Conservation (phyloP, 768 basidiomycete species). For the Termitomyces sp. region DNA sequence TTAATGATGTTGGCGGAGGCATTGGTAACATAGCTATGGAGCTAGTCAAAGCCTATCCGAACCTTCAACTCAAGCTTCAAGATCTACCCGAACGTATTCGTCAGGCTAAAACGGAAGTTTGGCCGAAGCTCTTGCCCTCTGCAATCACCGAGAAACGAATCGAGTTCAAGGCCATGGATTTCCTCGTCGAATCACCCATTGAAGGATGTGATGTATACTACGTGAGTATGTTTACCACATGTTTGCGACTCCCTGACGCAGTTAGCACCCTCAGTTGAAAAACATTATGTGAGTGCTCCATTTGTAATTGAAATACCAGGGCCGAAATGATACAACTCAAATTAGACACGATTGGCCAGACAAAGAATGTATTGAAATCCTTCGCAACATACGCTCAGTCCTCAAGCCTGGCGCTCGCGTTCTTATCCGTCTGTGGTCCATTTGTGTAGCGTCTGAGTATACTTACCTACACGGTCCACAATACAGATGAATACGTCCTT, state of each 20-base stretch:
- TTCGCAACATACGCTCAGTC: not conserved
- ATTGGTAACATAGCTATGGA: not conserved
- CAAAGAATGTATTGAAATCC: not conserved
- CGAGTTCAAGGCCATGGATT: not conserved
- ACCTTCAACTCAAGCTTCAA: not conserved
- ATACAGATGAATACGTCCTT: not conserved
- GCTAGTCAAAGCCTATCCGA: not conserved
- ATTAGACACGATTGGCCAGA: not conserved
- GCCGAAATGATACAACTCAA: not conserved
- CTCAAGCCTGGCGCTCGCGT: not conserved
- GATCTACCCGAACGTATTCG: not conserved
- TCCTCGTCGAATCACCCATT: not conserved
- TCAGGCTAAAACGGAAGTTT: not conserved
- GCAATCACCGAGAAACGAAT: not conserved
- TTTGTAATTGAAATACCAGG: no score
- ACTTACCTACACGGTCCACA: no score
- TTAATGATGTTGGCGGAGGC: not conserved
- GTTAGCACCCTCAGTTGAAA: not conserved
- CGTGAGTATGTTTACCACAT: not conserved
- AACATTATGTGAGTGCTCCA: not conserved
- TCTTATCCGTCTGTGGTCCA: not conserved
- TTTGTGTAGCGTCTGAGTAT: not conserved
- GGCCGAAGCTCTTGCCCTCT: not conserved
- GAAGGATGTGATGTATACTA: not conserved
- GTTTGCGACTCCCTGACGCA: not conserved